A percentile compares a stretch with the other conserved stretches of the same genome.
Evolutionary conservation across 1,139 yeast species (phyloP).

Genomic region (Geotrichum phurueaensis): DNA sequence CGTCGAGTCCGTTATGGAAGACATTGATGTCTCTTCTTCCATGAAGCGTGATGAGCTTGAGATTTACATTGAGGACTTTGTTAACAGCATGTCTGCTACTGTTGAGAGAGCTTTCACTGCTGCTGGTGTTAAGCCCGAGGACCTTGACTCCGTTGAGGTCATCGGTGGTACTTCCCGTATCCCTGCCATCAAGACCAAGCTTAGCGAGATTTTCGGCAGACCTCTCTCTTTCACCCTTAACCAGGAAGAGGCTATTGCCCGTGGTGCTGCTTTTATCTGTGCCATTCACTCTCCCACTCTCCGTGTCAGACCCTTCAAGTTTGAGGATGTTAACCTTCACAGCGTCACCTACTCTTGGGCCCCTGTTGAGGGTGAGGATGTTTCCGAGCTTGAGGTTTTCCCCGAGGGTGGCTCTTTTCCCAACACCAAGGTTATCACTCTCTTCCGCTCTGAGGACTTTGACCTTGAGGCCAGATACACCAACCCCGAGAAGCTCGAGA

Average conservation of each 20-base stretch:
- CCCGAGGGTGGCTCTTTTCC: conserved; percentile 92
- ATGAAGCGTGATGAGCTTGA: conserved; percentile 90
- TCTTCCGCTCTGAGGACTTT: conserved; percentile 88
- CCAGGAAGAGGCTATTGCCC: conserved; percentile 98
- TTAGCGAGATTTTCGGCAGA: conserved; percentile 78
- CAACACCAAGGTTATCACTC: conserved; percentile 88
- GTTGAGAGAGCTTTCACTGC: conserved; percentile 74
- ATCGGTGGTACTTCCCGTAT: conserved; percentile 99
- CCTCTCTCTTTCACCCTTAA: conserved; percentile 89
- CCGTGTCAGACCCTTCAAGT: conserved; percentile 97
- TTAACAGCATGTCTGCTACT: conserved; percentile 70
- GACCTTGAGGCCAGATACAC: conserved; percentile 83
- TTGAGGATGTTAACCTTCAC: conserved; percentile 88
- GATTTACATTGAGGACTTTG: conserved; percentile 75
- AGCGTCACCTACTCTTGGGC: conserved; percentile 96
- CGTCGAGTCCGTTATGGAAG: conserved; percentile 95
- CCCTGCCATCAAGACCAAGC: conserved; percentile 80
- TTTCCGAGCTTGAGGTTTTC: conserved; percentile 93
- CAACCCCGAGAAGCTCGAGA: conserved; percentile 64
- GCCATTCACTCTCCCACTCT: conserved; percentile 98
- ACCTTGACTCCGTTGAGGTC: conserved; percentile 85
- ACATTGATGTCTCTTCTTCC: conserved; percentile 88
- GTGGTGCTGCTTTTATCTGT: conserved; percentile 98
- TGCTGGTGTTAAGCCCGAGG: conserved; percentile 67
- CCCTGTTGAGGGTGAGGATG: conserved; percentile 82